Percentiles rank a stretch among this genome's conserved stretches.
Conservation (phyloP, 2,329 filamentous ascomycete species). For the Cladobotryum protrusum region DNA sequence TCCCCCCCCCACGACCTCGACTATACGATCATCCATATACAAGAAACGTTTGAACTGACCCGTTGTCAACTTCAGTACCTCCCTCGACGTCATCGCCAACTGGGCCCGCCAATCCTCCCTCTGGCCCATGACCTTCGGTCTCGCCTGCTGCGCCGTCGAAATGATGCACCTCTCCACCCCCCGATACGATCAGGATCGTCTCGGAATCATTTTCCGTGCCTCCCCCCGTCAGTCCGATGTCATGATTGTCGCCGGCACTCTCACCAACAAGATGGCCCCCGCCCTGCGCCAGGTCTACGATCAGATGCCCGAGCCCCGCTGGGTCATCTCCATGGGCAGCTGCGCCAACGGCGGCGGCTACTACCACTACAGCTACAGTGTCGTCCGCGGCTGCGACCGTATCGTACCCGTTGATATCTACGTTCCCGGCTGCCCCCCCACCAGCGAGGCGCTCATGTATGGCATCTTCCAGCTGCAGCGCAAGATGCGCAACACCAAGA, state of each 20-base stretch:
- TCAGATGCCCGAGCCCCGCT: conserved; percentile 88
- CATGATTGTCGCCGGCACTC: conserved; percentile 88
- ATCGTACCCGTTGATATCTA: conserved; percentile 77
- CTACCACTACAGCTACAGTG: conserved; percentile 80
- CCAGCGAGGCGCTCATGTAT: conserved; percentile 58
- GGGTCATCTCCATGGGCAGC: conserved; percentile 78
- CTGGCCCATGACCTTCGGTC: conserved; percentile 84
- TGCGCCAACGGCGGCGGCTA: conserved; percentile 82
- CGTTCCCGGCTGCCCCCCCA: conserved; percentile 66
- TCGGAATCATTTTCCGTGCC: conserved; percentile 86
- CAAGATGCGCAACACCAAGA: conserved; percentile 61
- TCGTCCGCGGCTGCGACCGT: conserved; percentile 68
- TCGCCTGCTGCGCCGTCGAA: conserved; percentile 83
- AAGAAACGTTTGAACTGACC: conserved; percentile 7
- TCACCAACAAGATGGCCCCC: conserved; percentile 95
- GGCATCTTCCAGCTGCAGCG: conserved; percentile 70
- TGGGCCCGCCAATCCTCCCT: conserved; percentile 80
- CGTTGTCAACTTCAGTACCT: conserved; percentile 49
- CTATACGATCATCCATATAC: neutral
- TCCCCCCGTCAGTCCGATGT: conserved; percentile 84
- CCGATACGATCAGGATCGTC: conserved; percentile 81
- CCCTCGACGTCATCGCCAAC: conserved; percentile 72
- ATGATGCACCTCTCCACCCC: conserved; percentile 91
- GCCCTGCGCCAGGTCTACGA: conserved; percentile 88
- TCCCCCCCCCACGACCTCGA: conserved; percentile 18